phyloP scores from a whole-genome alignment of 257 asterid genomes.

The Fraxinus cuspidata region DNA sequence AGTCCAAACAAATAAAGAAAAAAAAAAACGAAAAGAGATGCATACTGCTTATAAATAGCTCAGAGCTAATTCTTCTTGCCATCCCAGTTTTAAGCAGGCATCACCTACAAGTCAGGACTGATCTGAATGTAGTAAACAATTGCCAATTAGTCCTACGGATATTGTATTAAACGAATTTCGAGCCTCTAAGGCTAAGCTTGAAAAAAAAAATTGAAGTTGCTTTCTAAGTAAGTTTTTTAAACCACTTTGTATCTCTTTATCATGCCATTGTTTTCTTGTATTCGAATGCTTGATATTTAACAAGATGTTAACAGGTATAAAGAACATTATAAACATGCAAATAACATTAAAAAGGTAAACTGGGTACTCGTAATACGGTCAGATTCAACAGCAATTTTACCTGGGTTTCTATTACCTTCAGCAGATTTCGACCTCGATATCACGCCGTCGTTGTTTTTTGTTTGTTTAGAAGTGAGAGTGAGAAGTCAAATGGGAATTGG shows the following conservation, averaged over 20 bases:
- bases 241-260: not conserved
- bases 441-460: not conserved
- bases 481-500: not conserved
- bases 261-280: not conserved
- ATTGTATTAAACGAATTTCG: not conserved
- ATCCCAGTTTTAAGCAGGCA: constrained; percentile 24
- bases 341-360: not conserved
- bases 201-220: too few species aligned
- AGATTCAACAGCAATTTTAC: not conserved
- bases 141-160: not conserved
- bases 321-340: not conserved
- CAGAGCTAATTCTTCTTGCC: constrained; percentile 49
- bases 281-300: not conserved
- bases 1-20: not conserved
- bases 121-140: constrained; percentile 5
- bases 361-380: not conserved
- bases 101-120: not conserved
- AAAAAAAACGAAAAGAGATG: not conserved
- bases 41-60: constrained; percentile 70
- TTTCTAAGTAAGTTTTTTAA: not conserved
- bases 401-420: not conserved
- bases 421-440: not conserved
- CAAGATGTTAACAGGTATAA: not conserved
- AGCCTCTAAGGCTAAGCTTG: not conserved
- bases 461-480: not conserved